Percentiles rank a stretch among this genome's conserved stretches.
Evolutionary conservation across 371 early-diverging fungal species (phyloP).

Genomic region (Circinella minor): DNA sequence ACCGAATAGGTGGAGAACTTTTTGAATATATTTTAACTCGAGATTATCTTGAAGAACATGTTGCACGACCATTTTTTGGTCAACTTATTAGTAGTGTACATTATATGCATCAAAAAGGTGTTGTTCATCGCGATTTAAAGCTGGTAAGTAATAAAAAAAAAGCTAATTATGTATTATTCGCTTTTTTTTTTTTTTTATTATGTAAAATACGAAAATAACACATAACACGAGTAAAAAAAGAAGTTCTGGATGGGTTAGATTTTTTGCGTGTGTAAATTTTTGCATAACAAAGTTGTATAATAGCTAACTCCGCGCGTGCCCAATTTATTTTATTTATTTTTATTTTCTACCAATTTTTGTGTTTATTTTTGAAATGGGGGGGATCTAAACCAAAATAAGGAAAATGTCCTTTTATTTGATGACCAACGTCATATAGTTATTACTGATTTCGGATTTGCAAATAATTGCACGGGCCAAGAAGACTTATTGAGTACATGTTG

Average conservation of each 20-base stretch:
- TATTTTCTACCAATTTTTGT: too few relatives aligned
- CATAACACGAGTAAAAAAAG: too few relatives aligned
- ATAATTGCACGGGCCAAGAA: slow-evolving; percentile 69
- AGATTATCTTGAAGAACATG: slow-evolving; percentile 53
- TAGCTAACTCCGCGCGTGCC: neutral
- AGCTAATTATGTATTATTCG: slow-evolving; percentile 32
- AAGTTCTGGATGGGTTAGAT: too few relatives aligned
- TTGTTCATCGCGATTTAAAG: slow-evolving; percentile 72
- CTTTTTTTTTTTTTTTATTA: neutral
- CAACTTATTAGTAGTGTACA: slow-evolving; percentile 69
- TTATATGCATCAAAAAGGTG: slow-evolving; percentile 49
- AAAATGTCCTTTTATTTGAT: slow-evolving; percentile 84
- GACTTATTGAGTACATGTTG: slow-evolving; percentile 87
- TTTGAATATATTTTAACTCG: slow-evolving; percentile 67
- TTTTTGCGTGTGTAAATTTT: too few relatives aligned
- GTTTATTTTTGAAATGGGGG: too few relatives aligned
- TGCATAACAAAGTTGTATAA: neutral
- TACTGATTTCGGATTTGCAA: slow-evolving; percentile 98
- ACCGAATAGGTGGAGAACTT: slow-evolving; percentile 46
- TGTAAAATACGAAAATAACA: neutral
- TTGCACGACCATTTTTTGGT: slow-evolving; percentile 60
- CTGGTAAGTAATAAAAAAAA: slow-evolving; percentile 36
- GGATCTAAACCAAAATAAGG: slow-evolving; percentile 43
- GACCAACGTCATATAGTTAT: slow-evolving; percentile 82
- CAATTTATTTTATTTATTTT: too few relatives aligned